Percentiles rank a stretch among this genome's conserved stretches.
Conservation (phyloP, 2,329 filamentous ascomycete species). For the Phyllosticta ampelicida region DNA sequence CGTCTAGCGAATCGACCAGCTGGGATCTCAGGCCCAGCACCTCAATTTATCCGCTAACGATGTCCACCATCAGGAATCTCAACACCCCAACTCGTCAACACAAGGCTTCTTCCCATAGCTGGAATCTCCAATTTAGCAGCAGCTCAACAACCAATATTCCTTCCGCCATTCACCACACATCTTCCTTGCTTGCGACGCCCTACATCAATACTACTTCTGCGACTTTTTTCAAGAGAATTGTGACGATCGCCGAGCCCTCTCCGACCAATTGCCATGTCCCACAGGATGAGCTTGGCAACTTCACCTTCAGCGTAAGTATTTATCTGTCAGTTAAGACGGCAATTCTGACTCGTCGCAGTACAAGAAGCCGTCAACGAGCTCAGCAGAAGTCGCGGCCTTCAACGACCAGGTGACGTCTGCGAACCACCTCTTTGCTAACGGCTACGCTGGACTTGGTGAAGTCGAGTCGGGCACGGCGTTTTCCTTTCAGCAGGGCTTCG, state of each 20-base stretch:
- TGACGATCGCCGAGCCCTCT: not conserved
- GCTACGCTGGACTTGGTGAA: constrained; percentile 39
- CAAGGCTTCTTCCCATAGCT: not conserved
- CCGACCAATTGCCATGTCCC: not conserved
- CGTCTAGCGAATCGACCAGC: no score
- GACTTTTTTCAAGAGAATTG: not conserved
- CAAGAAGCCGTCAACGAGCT: constrained; percentile 23
- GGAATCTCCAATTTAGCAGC: not conserved
- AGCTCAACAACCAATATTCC: not conserved
- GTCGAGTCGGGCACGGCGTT: constrained; percentile 35
- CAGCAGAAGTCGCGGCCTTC: no score
- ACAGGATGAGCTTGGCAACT: constrained; percentile 35
- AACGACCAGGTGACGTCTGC: constrained; percentile 32
- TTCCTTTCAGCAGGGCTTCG: constrained; percentile 36
- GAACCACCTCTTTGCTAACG: constrained; percentile 41
- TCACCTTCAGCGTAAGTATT: constrained; percentile 21
- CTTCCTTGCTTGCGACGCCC: not conserved
- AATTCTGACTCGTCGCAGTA: constrained; percentile 20
- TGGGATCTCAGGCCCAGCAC: no score
- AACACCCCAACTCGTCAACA: not conserved
- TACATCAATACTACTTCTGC: not conserved
- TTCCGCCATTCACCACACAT: not conserved
- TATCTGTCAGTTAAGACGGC: constrained; percentile 20
- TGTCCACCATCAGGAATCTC: no score
- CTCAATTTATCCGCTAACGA: no score